Conservation (phyloP, 1,139 yeast species). For the Scheffersomyces parashehatae region DNA sequence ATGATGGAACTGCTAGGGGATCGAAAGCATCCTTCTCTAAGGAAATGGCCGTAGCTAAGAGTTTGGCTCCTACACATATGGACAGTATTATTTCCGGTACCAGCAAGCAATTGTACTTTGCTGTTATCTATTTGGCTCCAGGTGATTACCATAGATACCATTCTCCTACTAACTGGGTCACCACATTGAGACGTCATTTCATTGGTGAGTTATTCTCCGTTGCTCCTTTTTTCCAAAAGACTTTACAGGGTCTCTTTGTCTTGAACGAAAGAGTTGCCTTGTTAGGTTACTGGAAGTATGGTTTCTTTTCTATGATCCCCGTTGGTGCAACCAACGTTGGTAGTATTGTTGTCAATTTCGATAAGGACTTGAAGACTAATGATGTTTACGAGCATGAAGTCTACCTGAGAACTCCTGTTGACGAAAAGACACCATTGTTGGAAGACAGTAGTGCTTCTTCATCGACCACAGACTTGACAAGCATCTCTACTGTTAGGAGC, state of each 20-base stretch:
- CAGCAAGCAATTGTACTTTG: slow-evolving; percentile 71
- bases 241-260: slow-evolving; percentile 83
- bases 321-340: slow-evolving; percentile 99
- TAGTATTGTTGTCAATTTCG: slow-evolving; percentile 87
- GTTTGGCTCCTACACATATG: slow-evolving; percentile 39
- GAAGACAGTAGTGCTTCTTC: slow-evolving; percentile 8
- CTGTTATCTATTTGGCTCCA: slow-evolving; percentile 95
- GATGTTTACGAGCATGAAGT: slow-evolving; percentile 60
- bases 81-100: slow-evolving; percentile 19
- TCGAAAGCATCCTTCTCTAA: slow-evolving; percentile 35
- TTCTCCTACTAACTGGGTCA: slow-evolving; percentile 96
- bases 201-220: slow-evolving; percentile 95
- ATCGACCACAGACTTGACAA: slow-evolving; percentile 11
- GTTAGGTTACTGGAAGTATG: slow-evolving; percentile 94
- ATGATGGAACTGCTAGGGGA: slow-evolving; percentile 49
- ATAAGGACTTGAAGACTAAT: slow-evolving; percentile 86
- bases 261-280: slow-evolving; percentile 94
- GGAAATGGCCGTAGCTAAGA: slow-evolving; percentile 45
- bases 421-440: slow-evolving; percentile 39
- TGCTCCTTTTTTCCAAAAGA: slow-evolving; percentile 92
- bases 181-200: slow-evolving; percentile 90
- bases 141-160: slow-evolving; percentile 98
- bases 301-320: slow-evolving; percentile 97
- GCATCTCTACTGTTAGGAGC: slow-evolving; percentile 9
- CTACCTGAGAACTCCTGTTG: slow-evolving; percentile 25